A percentile compares a stretch with the other conserved stretches of the same genome.
phyloP scores from a whole-genome alignment of 805 yeast species.

The Tetrapisispora taiwanensis region DNA sequence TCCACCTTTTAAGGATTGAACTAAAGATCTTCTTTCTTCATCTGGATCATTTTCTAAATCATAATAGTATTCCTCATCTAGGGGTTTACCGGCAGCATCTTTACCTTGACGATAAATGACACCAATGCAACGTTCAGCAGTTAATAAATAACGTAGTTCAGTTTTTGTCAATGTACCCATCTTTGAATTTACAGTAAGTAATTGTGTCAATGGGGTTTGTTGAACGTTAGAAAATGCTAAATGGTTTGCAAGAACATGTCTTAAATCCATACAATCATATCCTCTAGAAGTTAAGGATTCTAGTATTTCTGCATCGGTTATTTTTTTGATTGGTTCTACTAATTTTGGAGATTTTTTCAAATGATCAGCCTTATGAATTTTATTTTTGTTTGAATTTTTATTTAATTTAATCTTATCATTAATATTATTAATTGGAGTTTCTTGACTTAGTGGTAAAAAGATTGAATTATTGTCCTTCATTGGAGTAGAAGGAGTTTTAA shows the following conservation, averaged over 20 bases:
- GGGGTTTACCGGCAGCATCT: slow-evolving; percentile 91
- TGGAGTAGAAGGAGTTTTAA: neutral
- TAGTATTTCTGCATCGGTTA: slow-evolving; percentile 5
- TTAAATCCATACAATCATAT: slow-evolving; percentile 40
- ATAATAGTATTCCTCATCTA: slow-evolving; percentile 91
- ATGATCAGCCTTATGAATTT: slow-evolving; percentile 1
- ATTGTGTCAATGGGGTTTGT: slow-evolving; percentile 72
- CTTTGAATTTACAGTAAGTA: slow-evolving; percentile 51
- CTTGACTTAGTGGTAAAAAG: neutral
- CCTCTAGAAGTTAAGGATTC: slow-evolving; percentile 18
- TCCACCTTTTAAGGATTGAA: slow-evolving; percentile 67
- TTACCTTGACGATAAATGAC: slow-evolving; percentile 81
- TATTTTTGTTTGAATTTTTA: neutral
- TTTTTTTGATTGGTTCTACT: neutral
- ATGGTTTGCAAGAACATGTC: slow-evolving; percentile 66
- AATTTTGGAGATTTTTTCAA: neutral
- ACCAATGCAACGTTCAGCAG: slow-evolving; percentile 56
- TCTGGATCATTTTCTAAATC: slow-evolving; percentile 76
- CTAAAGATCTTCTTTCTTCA: slow-evolving; percentile 54
- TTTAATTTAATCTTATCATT: neutral
- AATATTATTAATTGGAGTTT: neutral
- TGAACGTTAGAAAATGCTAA: slow-evolving; percentile 82
- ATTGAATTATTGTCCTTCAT: neutral
- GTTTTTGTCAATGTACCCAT: slow-evolving; percentile 38
- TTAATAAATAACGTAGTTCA: slow-evolving; percentile 37